phyloP scores from a whole-genome alignment of 495 filamentous ascomycete species.

The Letharia lupina region DNA sequence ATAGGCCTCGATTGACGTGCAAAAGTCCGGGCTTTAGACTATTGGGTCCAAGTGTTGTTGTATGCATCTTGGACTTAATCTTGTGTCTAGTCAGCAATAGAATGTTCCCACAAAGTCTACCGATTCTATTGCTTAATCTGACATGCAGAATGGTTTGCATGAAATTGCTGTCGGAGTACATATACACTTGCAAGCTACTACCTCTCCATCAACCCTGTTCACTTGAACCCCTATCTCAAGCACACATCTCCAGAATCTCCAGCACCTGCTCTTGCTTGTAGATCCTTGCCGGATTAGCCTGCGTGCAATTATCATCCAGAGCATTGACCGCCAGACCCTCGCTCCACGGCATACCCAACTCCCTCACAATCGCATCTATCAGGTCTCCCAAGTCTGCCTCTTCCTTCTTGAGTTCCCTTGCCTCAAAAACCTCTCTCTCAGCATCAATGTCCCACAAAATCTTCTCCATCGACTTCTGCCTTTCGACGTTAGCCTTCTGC shows the following conservation, averaged over 20 bases:
- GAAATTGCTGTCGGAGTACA: too few relatives aligned
- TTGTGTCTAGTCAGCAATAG: too few relatives aligned
- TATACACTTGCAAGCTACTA: too few relatives aligned
- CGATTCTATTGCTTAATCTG: too few relatives aligned
- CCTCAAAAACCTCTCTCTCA: conserved; percentile 37
- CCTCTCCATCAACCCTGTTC: too few relatives aligned
- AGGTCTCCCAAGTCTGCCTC: conserved; percentile 45
- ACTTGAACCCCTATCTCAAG: not conserved
- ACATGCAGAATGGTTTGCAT: too few relatives aligned
- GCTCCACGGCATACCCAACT: conserved; percentile 48
- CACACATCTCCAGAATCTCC: conserved; percentile 44
- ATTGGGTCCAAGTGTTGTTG: too few relatives aligned
- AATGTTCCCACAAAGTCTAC: too few relatives aligned
- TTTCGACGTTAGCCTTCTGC: conserved; percentile 34
- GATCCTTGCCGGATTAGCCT: conserved; percentile 43
- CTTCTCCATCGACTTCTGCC: conserved; percentile 40
- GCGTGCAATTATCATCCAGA: conserved; percentile 44
- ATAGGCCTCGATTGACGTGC: too few relatives aligned
- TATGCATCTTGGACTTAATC: too few relatives aligned
- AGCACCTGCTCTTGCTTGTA: conserved; percentile 42
- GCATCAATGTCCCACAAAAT: conserved; percentile 40
- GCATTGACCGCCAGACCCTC: conserved; percentile 45
- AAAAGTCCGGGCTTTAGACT: too few relatives aligned
- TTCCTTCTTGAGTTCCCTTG: conserved; percentile 31
- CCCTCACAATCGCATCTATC: conserved; percentile 45